A percentile compares a stretch with the other conserved stretches of the same genome.
Evolutionary conservation across 2,329 filamentous ascomycete species (phyloP).

Genomic region (Aspergillus piperis): DNA sequence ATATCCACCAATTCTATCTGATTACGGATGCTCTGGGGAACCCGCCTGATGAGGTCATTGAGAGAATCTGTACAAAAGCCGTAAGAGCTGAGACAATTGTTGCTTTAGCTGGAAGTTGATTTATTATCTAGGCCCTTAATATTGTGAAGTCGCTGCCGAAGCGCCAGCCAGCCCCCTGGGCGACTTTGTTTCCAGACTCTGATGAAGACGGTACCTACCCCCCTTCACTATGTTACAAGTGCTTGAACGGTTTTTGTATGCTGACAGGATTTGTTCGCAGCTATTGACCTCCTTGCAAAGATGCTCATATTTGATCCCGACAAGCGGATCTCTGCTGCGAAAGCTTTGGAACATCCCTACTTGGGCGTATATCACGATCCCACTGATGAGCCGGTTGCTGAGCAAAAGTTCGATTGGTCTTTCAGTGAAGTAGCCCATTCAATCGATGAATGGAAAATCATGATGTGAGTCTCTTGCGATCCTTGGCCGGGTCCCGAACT

Average conservation of each 20-base stretch:
- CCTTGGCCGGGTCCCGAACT: not conserved
- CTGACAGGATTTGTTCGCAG: constrained; percentile 45
- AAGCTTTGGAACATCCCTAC: constrained; percentile 87
- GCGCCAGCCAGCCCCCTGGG: constrained; percentile 81
- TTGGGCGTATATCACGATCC: constrained; percentile 96
- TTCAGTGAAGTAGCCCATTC: constrained; percentile 97
- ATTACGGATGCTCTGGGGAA: constrained; percentile 96
- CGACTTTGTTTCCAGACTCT: constrained; percentile 89
- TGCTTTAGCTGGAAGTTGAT: not conserved
- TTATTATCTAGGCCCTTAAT: constrained; percentile 69
- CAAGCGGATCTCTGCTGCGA: constrained; percentile 83
- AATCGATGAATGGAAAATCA: constrained; percentile 99
- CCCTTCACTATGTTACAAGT: not conserved
- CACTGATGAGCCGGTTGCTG: constrained; percentile 88
- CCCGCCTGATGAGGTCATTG: constrained; percentile 95
- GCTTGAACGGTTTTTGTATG: no score
- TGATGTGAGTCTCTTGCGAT: constrained; percentile 72
- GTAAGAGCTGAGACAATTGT: constrained; percentile 50
- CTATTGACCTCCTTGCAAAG: constrained; percentile 87
- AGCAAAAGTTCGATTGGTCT: constrained; percentile 99
- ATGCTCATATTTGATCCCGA: constrained; percentile 99
- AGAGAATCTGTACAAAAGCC: constrained; percentile 97
- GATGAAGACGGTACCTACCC: constrained; percentile 70
- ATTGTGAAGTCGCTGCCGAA: constrained; percentile 97
- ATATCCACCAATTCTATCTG: constrained; percentile 99